phyloP scores from a whole-genome alignment of 495 filamentous ascomycete species.

The Achaetomiella virescens region DNA sequence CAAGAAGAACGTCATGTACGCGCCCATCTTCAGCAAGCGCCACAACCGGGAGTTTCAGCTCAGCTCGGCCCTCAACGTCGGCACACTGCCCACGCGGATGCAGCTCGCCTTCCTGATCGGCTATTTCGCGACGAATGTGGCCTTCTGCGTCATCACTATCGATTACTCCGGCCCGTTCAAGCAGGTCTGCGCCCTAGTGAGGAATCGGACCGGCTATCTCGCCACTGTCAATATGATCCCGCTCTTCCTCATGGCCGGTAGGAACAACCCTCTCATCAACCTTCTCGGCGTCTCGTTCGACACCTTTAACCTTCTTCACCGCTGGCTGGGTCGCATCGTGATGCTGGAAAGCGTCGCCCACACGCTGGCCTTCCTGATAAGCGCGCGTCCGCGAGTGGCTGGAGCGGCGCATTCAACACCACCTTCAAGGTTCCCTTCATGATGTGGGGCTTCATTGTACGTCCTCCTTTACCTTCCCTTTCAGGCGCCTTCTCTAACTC shows the following conservation, averaged over 20 bases:
- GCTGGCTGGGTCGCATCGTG: constrained; percentile 73
- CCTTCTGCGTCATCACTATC: constrained; percentile 72
- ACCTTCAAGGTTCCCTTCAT: constrained; percentile 36
- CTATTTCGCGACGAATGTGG: constrained; percentile 71
- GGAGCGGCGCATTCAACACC: constrained; percentile 35
- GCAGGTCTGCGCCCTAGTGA: constrained; percentile 38
- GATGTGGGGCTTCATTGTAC: constrained; percentile 51
- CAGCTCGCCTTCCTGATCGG: constrained; percentile 67
- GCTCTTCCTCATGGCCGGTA: constrained; percentile 51
- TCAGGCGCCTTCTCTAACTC: constrained; percentile 16
- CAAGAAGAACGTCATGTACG: constrained; percentile 76
- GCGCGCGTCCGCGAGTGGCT: constrained; percentile 35
- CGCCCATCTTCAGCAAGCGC: constrained; percentile 73
- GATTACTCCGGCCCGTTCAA: constrained; percentile 49
- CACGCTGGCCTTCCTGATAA: constrained; percentile 42
- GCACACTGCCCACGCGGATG: constrained; percentile 80
- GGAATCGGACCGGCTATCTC: constrained; percentile 72
- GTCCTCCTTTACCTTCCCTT: constrained; percentile 17
- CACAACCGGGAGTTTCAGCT: constrained; percentile 87
- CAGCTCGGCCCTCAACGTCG: constrained; percentile 78
- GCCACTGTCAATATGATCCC: constrained; percentile 72
- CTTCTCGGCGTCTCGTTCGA: constrained; percentile 65
- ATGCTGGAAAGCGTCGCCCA: constrained; percentile 59
- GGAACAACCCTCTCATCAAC: constrained; percentile 55
- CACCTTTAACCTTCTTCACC: constrained; percentile 73